Evolutionary conservation across 2,329 filamentous ascomycete genomes (phyloP).

Genomic region (Cryphonectria japonica): DNA sequence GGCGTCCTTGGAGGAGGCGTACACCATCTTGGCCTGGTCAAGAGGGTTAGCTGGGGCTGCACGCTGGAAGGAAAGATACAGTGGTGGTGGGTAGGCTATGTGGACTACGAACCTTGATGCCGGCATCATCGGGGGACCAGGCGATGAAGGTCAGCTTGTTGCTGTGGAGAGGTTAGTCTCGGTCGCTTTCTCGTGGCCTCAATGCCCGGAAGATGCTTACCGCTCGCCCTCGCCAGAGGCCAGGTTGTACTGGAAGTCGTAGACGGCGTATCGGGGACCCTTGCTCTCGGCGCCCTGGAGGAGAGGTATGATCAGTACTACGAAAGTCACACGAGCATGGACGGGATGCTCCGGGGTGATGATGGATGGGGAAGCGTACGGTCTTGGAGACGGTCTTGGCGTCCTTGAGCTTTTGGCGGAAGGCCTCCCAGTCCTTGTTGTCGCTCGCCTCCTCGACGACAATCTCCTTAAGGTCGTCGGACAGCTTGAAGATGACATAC

Average conservation of each 20-base stretch:
- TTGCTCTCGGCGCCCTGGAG: constrained; percentile 60
- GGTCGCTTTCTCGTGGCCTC: constrained; percentile 8
- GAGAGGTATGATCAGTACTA: constrained; percentile 11
- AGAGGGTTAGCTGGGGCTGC: constrained; percentile 5
- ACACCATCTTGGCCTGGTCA: constrained; percentile 81
- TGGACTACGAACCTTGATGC: constrained; percentile 65
- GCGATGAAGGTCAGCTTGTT: constrained; percentile 81
- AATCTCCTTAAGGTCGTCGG: constrained; percentile 81
- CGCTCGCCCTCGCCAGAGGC: constrained; percentile 73
- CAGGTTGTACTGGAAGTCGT: constrained; percentile 80
- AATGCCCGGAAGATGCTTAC: constrained; percentile 45
- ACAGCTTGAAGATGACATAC: constrained; percentile 88
- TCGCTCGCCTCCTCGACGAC: constrained; percentile 75
- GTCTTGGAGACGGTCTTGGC: constrained; percentile 73
- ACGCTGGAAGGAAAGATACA: neutral
- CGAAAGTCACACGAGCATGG: constrained; percentile 12
- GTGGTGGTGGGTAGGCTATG: constrained; percentile 28
- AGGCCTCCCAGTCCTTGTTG: constrained; percentile 69
- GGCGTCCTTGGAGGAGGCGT: constrained; percentile 85
- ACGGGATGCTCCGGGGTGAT: constrained; percentile 17
- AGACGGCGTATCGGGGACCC: constrained; percentile 80
- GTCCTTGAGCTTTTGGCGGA: constrained; percentile 76
- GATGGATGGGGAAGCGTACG: constrained; percentile 48
- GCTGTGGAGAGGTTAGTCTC: constrained; percentile 45
- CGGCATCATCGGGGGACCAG: constrained; percentile 82